Base-by-base conservation (phyloP, 805 yeast genomes). In the Maudiozyma turicensis region DNA sequence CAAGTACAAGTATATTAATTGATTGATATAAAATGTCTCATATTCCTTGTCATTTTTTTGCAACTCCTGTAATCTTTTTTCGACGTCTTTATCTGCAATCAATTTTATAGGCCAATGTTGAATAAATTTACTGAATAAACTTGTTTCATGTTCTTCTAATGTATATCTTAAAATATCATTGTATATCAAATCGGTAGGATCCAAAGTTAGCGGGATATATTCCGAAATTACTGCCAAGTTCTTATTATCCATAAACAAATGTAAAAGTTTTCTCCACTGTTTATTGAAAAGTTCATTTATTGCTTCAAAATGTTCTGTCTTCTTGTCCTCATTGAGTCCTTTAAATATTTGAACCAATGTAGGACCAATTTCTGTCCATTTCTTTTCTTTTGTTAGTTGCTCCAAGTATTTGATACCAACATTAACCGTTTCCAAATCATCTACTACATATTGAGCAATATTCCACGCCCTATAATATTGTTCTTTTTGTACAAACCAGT, bases 401-500 rank as follows among this genome's bases (percentile, higher is more conserved):
- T 78, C 74, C 14, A 78, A 34, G 43, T 52, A 62, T 80, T 72
- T 71, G 6, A 79, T 57, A 2, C 96, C 97, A 37, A 80, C 71
- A 38, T 72, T 68, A 9, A 83, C 63, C 45, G 91, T 65, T 51
- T 78, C 78, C 3, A 60, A 51, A 9, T 73, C 71, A 8, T 72
- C 64, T 1, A 83, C 69, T 53, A 86, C 68, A 54, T 75, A 76
- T 45, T 73, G 77, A 50, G 93, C 77, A 59, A 87, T 79, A 40
- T 74, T 73, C 95, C 96, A 91, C 0, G 97, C 97, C 41, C 81
- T 81, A 14, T 72, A 66, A 57, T 66, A 86, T 47, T 70, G 65
- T 1, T 73, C 73, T 38, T 70, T 75, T 1, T 78, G 78, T 3
- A 79, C 50, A 50, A 73, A 83, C 96, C 97, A 91, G 4, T 78